Evolutionary conservation across 768 basidiomycete species (phyloP), one percentile per base, ranked within the genome.

Genomic region (Solioccasus polychromus): DNA sequence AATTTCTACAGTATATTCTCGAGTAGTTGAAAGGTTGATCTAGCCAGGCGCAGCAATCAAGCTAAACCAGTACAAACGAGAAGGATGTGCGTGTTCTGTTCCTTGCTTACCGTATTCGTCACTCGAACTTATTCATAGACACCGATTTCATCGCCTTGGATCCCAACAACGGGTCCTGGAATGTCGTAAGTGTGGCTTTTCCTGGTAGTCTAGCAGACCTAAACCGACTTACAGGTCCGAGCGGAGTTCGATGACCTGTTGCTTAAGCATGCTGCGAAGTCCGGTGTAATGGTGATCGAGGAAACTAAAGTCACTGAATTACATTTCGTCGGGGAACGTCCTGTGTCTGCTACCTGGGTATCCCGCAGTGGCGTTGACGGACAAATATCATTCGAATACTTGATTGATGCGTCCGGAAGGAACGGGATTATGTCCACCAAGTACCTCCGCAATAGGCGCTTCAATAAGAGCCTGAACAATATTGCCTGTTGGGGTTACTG

Each of bases 401-500:
- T 45, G 36, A 40, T 54, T 8, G 50, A 53, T 28, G 50, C 49
- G 3, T 54, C 50, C 12, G 45, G 45, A 11, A 47, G 22, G 29
- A 51, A 51, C 30, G 52, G 49, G 1, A 47, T 53, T 1, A 42
- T 53, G 24, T 53, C 52, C 3, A 51, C 52, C 1, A 69, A 68
- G 40, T 59, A 66, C 11, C 60, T 70, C 12, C 56, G 59, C 28
- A 68, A 71, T 44, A 53, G 71, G 24, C 54, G 45, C 42, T 62
- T 66, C 52, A 69, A 67, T 41, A 53, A 62, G 29, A 62, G 42
- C 17, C 59, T 68, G 9, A 44, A 63, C 25, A 70, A 70, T 28
- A 35, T 68, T 20, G 69, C 69, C 8, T 62, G 58, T 30, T 68
- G 69, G 68, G 64, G 61, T 23, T 70, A 70, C 51, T 72, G 68